Percentiles rank a stretch among this genome's conserved stretches.
phyloP scores from a whole-genome alignment of 495 filamentous ascomycete species.

The Neurospora sp. region DNA sequence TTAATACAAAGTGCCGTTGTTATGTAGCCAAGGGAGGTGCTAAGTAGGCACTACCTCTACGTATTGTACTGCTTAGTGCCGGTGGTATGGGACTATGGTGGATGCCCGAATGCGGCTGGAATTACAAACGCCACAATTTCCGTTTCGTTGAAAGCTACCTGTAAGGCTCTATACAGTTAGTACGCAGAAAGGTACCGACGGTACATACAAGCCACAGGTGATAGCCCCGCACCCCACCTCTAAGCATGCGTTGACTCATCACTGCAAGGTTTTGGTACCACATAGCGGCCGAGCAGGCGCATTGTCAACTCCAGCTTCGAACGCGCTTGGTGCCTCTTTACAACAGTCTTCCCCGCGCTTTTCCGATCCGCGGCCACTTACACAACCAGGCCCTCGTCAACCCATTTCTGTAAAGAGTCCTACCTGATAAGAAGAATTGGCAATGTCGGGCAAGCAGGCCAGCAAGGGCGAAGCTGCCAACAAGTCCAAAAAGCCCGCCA shows the following conservation, averaged over 20 bases:
- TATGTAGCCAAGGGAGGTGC: not conserved
- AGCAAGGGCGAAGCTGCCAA: conserved; percentile 30
- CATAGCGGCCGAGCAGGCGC: not conserved
- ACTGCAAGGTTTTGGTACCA: not conserved
- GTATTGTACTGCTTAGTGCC: not conserved
- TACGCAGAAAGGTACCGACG: not conserved
- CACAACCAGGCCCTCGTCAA: not conserved
- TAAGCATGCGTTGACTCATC: not conserved
- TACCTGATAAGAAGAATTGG: not conserved
- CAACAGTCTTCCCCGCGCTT: not conserved
- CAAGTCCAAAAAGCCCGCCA: conserved; percentile 48
- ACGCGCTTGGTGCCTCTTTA: not conserved
- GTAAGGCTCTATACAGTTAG: not conserved
- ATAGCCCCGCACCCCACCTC: not conserved
- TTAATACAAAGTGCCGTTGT: not conserved
- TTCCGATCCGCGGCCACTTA: not conserved
- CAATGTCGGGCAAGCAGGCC: conserved; percentile 38
- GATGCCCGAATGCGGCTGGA: not conserved
- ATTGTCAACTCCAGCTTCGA: not conserved
- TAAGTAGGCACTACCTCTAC: not conserved
- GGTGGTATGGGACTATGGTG: not conserved
- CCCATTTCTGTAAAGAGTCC: not conserved
- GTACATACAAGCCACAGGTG: not conserved
- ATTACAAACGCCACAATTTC: not conserved
- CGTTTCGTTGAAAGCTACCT: not conserved